Evolutionary conservation across 2,329 filamentous ascomycete genomes (phyloP).

Genomic region (Rhinocladiella mackenziei): DNA sequence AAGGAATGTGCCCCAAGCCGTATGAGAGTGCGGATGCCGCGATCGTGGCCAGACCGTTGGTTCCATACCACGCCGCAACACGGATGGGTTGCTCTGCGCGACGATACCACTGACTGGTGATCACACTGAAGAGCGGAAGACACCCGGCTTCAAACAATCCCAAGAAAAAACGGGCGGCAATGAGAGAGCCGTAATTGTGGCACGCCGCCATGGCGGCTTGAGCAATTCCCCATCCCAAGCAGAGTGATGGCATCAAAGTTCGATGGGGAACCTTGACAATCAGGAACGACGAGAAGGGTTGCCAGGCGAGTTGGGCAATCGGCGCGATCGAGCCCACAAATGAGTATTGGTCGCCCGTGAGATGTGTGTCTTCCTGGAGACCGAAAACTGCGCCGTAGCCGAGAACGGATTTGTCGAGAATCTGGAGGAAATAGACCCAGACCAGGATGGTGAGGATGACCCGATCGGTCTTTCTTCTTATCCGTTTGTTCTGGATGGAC

Average conservation of each 20-base stretch:
- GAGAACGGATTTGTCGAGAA: conserved; percentile 57
- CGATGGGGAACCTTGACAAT: conserved; percentile 60
- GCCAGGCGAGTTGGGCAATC: conserved; percentile 59
- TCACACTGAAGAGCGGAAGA: conserved; percentile 43
- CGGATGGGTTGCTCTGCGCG: conserved; percentile 59
- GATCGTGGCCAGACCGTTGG: conserved; percentile 57
- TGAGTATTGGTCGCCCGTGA: conserved; percentile 55
- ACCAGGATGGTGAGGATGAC: conserved; percentile 50
- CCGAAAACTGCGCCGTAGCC: conserved; percentile 58
- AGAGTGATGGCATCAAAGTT: conserved; percentile 52
- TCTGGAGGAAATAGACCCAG: conserved; percentile 48
- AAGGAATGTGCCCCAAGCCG: conserved; percentile 54
- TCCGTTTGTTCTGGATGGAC: conserved; percentile 47
- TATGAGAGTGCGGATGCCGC: conserved; percentile 55
- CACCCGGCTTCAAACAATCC: conserved; percentile 53
- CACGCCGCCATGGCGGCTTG: conserved; percentile 48
- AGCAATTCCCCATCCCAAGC: conserved; percentile 49
- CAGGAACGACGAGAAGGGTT: conserved; percentile 56
- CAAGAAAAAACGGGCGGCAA: conserved; percentile 51
- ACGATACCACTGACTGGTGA: conserved; percentile 47
- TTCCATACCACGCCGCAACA: conserved; percentile 64
- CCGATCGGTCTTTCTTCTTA: conserved; percentile 59
- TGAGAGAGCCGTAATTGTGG: conserved; percentile 44
- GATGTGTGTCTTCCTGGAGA: conserved; percentile 47
- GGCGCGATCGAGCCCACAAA: conserved; percentile 55